Evolutionary conservation across 495 filamentous ascomycete genomes (phyloP).

Genomic region (Penicillium antarcticum): DNA sequence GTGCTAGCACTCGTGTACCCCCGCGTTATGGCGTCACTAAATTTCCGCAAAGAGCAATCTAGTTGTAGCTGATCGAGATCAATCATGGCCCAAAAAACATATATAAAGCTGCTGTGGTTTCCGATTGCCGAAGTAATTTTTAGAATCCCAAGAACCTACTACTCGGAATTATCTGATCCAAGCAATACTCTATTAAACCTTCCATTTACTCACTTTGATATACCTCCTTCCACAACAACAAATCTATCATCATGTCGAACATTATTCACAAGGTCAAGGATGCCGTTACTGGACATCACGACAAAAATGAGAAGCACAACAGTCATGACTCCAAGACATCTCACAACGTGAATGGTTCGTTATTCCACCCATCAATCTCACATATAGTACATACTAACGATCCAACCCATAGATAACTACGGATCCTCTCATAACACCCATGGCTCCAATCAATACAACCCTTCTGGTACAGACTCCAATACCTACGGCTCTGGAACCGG

Average conservation of each 20-base stretch:
- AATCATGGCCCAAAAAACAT: background rate
- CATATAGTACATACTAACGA: too few species aligned
- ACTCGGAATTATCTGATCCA: background rate
- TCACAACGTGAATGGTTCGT: conserved; percentile 32
- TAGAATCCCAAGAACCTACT: background rate
- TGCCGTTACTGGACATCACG: conserved; percentile 46
- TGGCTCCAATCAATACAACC: conserved; percentile 10
- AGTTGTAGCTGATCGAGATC: background rate
- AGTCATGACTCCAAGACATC: conserved; percentile 36
- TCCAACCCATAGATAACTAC: conserved; percentile 38
- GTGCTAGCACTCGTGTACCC: background rate
- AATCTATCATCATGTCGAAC: conserved; percentile 54
- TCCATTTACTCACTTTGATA: background rate
- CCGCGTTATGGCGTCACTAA: conserved; percentile 22
- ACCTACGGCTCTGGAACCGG: background rate
- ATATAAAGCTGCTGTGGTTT: background rate
- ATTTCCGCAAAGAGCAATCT: background rate
- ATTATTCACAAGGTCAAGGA: conserved; percentile 75
- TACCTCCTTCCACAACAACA: background rate
- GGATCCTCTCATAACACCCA: conserved; percentile 5
- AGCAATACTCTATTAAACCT: background rate
- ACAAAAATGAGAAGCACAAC: conserved; percentile 33
- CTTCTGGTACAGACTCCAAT: conserved; percentile 4
- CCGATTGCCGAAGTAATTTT: background rate
- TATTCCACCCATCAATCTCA: background rate